Conservation (phyloP, 2,329 filamentous ascomycete species). For the Trichoderma koningiopsis region DNA sequence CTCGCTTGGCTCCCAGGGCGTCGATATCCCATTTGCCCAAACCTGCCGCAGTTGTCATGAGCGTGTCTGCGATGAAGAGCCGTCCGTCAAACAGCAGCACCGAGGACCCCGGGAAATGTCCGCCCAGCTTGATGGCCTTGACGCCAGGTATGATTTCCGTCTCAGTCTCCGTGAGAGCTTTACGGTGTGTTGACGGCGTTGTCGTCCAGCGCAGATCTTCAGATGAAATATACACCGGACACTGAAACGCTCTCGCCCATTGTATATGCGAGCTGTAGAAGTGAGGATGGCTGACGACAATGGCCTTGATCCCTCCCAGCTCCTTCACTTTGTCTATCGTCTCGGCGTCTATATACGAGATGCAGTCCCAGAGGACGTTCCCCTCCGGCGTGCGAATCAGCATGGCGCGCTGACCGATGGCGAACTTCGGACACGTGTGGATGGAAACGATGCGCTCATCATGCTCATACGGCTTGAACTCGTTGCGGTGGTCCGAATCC, state of each 20-base stretch:
- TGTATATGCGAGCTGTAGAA: slow-evolving; percentile 77
- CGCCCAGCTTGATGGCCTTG: slow-evolving; percentile 69
- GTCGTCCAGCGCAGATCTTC: slow-evolving; percentile 69
- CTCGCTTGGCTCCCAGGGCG: slow-evolving; percentile 38
- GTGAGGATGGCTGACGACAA: slow-evolving; percentile 79
- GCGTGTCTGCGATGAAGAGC: slow-evolving; percentile 76
- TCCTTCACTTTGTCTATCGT: slow-evolving; percentile 60
- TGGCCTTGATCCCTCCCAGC: slow-evolving; percentile 68
- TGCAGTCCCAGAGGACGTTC: slow-evolving; percentile 79
- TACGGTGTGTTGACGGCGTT: slow-evolving; percentile 46
- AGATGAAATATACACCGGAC: slow-evolving; percentile 67
- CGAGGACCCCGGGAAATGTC: slow-evolving; percentile 77
- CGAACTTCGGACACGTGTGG: slow-evolving; percentile 60
- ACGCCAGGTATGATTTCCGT: slow-evolving; percentile 52
- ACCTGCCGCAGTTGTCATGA: slow-evolving; percentile 68
- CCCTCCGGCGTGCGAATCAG: slow-evolving; percentile 66
- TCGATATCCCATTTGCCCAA: slow-evolving; percentile 50
- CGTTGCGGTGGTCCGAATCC: slow-evolving; percentile 50
- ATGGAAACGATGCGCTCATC: slow-evolving; percentile 52
- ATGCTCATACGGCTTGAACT: slow-evolving; percentile 49
- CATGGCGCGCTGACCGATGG: slow-evolving; percentile 74
- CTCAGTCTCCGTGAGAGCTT: slow-evolving; percentile 49
- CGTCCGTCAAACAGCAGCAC: slow-evolving; percentile 63
- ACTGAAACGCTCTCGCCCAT: slow-evolving; percentile 70
- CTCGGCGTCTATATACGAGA: slow-evolving; percentile 67